Conservation (phyloP, 2,329 filamentous ascomycete genomes). For the Cytospora leucostoma region DNA sequence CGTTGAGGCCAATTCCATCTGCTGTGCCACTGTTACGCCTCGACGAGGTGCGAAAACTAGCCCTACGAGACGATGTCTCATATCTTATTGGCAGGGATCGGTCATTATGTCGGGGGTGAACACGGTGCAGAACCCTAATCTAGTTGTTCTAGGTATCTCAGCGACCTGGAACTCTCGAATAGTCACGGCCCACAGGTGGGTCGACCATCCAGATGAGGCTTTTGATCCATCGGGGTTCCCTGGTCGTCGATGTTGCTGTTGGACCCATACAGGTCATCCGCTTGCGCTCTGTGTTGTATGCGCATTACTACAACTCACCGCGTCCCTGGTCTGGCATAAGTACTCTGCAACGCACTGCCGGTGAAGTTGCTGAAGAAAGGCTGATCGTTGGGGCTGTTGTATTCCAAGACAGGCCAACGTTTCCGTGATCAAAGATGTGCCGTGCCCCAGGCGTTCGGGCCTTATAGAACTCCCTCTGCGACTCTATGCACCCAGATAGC, state of each 20-base stretch:
- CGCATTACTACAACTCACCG: not conserved
- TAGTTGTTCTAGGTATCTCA: conserved; percentile 15
- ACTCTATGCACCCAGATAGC: not conserved
- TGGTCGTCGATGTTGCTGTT: conserved; percentile 7
- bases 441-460: not conserved
- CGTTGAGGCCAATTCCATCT: conserved; percentile 11
- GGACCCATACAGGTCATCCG: not conserved
- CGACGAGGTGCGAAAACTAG: conserved; percentile 12
- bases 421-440: not conserved
- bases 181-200: not conserved
- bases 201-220: conserved; percentile 11
- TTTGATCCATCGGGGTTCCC: not conserved
- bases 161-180: not conserved
- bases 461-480: conserved; percentile 1
- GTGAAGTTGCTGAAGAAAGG: not conserved
- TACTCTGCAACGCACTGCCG: not conserved
- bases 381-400: not conserved
- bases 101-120: conserved; percentile 16
- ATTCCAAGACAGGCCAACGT: not conserved
- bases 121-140: conserved; percentile 16
- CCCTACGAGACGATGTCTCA: conserved; percentile 8
- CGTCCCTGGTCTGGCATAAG: not conserved
- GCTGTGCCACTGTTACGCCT: conserved; percentile 17
- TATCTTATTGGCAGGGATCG: conserved; percentile 11
- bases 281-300: not conserved